A percentile compares a stretch with the other conserved stretches of the same genome.
Conservation (phyloP, 2,329 filamentous ascomycete genomes). For the Sclerotinia borealis region DNA sequence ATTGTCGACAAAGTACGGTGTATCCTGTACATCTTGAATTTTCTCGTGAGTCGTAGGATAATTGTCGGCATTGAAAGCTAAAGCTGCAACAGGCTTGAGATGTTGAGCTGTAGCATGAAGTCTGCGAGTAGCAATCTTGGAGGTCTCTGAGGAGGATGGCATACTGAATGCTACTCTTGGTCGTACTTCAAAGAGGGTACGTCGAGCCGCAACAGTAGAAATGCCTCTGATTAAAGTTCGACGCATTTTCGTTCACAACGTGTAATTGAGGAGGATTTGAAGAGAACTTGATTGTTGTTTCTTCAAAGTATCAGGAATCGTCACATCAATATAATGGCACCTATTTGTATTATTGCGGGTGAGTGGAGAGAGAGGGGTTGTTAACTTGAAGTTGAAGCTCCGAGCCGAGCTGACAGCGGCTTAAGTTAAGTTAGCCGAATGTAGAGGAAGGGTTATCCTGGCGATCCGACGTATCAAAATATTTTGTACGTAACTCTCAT, state of each 20-base stretch:
- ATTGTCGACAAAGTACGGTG: slow-evolving; percentile 79
- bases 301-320: neutral
- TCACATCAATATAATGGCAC: neutral
- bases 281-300: neutral
- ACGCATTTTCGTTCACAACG: slow-evolving; percentile 26
- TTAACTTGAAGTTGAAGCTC: neutral
- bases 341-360: neutral
- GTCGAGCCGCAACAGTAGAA: slow-evolving; percentile 20
- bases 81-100: slow-evolving; percentile 46
- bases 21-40: slow-evolving; percentile 61
- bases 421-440: neutral
- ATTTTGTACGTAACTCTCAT: neutral
- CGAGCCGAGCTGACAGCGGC: neutral
- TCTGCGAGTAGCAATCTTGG: slow-evolving; percentile 41
- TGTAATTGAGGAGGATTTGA: neutral
- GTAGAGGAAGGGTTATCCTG: neutral
- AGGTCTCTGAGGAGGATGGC: slow-evolving; percentile 22
- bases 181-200: slow-evolving; percentile 21
- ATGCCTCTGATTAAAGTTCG: slow-evolving; percentile 27
- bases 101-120: slow-evolving; percentile 53
- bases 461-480: neutral
- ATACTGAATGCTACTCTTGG: slow-evolving; percentile 23
- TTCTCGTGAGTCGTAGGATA: slow-evolving; percentile 70
- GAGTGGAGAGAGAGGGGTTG: neutral
- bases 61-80: slow-evolving; percentile 50